Base-by-base conservation (phyloP, 805 yeast species). In the Candida sanyiensis region DNA sequence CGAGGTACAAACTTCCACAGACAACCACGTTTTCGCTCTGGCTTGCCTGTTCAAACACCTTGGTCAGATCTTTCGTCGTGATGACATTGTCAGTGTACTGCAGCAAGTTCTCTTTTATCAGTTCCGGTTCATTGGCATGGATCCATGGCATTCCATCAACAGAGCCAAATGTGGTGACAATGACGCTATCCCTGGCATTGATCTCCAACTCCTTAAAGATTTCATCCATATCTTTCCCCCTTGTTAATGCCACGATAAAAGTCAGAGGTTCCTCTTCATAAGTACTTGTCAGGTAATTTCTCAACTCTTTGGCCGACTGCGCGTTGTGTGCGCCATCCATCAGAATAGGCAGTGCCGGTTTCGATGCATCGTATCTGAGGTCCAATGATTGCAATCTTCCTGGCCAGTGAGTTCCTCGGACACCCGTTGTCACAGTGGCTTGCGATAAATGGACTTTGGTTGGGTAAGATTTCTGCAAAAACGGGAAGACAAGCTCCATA, bases 71-170 rank as follows among this genome's bases (percentile, higher is more conserved):
- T 0, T 53, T 41, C 17, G 52, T 50, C 3, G 57, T 44, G 1
- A 27, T 33, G 1, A 66, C 62, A 23, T 61, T 51, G 4, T 44
- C 13, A 3, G 67, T 47, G 1, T 63, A 65, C 3, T 50, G 40
- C 15, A 38, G 18, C 1, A 58, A 48, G 16, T 48, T 47, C 1
- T 44, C n/a, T 22, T 50, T 46, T 15, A 62, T 41, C 5, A 49
- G 57, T 2, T 43, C 40, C 2, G 61, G 52, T 5, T 52, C 56
- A 45, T 66, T 67, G 1, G 89, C 62, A 29, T 66, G 52, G 5
- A 93, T 77, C 97, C 97, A 93, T 0, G 97, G 96, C 98, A 93
- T 93, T 0, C 86, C 82, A 11, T 81, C 89, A 1, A 94, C 90
- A 1, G 63, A 50, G 1, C 78, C 72, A 56, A 89, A 93, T 23